These are phyloP conservation scores for Brassica incana DNA, from an alignment of 345 rosid species.

Conservation along the genomic window DNA sequence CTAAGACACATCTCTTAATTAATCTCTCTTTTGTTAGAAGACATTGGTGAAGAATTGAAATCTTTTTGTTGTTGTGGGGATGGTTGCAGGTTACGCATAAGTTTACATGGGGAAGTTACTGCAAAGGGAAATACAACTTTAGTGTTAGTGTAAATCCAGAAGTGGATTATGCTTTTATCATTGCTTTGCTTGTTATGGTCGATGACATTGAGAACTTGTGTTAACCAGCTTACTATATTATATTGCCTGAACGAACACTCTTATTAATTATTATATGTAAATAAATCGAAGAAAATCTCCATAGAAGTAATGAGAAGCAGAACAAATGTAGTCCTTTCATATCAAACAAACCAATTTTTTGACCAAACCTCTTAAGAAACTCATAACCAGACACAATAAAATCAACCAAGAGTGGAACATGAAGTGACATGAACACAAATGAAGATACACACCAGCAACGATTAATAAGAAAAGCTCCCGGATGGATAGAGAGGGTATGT, in stretches of 20 bases:
- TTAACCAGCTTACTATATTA: neutral
- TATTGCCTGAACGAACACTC: neutral
- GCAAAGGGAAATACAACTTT: conserved; percentile 63
- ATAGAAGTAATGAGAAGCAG: conserved; percentile 14
- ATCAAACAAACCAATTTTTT: conserved; percentile 24
- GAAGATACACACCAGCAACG: conserved; percentile 15
- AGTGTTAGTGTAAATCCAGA: conserved; percentile 63
- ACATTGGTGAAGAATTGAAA: conserved; percentile 2
- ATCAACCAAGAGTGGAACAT: conserved; percentile 20
- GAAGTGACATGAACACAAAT: conserved; percentile 17
- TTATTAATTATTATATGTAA: neutral
- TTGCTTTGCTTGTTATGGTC: conserved; percentile 60
- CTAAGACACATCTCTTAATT: neutral
- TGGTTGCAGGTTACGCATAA: conserved; percentile 55
- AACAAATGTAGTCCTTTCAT: conserved; percentile 5
- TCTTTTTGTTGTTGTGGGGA: neutral
- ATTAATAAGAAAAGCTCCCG: conserved; percentile 1
- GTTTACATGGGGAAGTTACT: conserved; percentile 60
- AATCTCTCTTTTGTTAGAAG: neutral
- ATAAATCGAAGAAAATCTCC: conserved; percentile 2
- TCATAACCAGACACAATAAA: conserved; percentile 29
- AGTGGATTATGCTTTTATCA: conserved; percentile 73
- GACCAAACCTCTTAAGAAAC: conserved; percentile 28
- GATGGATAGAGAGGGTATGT: conserved; percentile 6
- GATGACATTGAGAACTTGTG: conserved; percentile 52